phyloP scores from a whole-genome alignment of 768 basidiomycete species.

The Cystobasidium onofrii region DNA sequence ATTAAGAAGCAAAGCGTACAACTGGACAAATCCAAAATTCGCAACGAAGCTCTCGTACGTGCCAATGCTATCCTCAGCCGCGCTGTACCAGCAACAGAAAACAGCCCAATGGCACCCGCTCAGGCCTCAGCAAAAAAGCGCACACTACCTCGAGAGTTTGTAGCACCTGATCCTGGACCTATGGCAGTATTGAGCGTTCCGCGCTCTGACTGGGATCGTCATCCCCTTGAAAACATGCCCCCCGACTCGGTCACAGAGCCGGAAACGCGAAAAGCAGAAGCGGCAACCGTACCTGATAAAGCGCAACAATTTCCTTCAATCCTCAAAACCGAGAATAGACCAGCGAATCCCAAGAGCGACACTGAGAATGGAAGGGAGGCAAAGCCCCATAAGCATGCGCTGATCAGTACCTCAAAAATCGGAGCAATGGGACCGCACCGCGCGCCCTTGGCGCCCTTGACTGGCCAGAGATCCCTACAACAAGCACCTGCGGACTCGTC shows the following conservation, averaged over 20 bases:
- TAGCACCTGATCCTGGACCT: constrained; percentile 18
- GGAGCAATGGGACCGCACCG: not conserved
- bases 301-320: too few species aligned
- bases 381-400: not conserved
- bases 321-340: not conserved
- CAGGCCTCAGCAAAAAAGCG: constrained; percentile 7
- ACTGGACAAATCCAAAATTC: constrained; percentile 19
- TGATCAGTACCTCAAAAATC: not conserved
- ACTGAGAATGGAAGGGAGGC: too few species aligned
- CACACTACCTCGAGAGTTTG: constrained; percentile 7
- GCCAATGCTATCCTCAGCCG: constrained; percentile 5
- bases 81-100: not conserved
- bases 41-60: constrained; percentile 12
- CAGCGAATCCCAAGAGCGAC: not conserved
- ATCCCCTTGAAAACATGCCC: not conserved
- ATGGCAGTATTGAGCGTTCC: not conserved
- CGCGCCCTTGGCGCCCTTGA: not conserved
- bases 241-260: not conserved
- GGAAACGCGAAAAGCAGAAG: not conserved
- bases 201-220: not conserved
- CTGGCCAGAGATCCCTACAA: not conserved
- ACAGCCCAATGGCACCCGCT: not conserved
- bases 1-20: constrained; percentile 14
- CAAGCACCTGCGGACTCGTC: not conserved
- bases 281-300: not conserved